Conservation (phyloP, 192 early-diverging fungal species). For the Powellomyces hirtus region DNA sequence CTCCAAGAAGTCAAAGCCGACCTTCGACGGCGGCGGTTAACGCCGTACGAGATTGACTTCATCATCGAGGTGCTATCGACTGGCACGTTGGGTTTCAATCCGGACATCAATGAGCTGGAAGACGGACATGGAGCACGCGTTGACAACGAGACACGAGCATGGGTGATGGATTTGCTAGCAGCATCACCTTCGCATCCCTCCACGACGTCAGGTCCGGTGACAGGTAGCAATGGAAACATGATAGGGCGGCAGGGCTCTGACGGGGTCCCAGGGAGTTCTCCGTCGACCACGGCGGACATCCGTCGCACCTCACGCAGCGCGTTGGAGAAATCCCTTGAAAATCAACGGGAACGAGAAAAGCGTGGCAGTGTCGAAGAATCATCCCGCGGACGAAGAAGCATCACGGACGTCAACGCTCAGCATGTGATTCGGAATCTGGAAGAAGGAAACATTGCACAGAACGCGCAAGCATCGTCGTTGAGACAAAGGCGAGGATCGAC, state of each 20-base stretch:
- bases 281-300: neutral
- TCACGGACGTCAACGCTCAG: neutral
- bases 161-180: slow-evolving; percentile 22
- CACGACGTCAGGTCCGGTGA: neutral
- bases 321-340: neutral
- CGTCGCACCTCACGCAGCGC: neutral
- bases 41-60: slow-evolving; percentile 26
- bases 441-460: neutral
- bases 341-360: neutral
- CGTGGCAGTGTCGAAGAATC: neutral
- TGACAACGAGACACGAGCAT: slow-evolving; percentile 27
- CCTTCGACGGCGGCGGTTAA: slow-evolving; percentile 2
- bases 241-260: neutral
- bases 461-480: neutral
- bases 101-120: slow-evolving; percentile 16
- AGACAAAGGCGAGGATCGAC: neutral
- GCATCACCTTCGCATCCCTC: neutral
- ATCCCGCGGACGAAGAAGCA: neutral
- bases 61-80: slow-evolving; percentile 21
- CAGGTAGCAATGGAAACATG: neutral
- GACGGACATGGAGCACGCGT: slow-evolving; percentile 17
- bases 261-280: neutral
- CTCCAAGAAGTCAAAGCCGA: neutral
- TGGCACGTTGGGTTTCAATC: slow-evolving; percentile 13
- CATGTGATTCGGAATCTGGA: neutral